Base-by-base conservation (phyloP, 169 alveolate species). In the Eimeria praecox region DNA sequence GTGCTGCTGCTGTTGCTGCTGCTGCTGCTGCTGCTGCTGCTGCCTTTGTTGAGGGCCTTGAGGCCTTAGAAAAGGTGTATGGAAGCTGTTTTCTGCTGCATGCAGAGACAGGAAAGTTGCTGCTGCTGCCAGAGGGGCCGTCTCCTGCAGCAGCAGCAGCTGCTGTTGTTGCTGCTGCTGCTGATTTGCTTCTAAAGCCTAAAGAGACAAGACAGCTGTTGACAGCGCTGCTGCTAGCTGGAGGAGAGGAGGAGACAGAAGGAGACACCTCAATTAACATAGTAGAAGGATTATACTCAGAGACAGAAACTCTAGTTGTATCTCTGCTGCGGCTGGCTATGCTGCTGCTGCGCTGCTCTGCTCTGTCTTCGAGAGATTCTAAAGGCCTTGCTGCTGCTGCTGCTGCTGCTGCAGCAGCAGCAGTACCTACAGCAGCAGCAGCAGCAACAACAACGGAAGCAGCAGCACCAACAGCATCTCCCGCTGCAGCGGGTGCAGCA, bases 91-190 rank as follows among this genome's bases (percentile, higher is more conserved):
- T 33, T 73, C 24, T 82, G 64, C 35, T 82, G 52, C 71, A 82
- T 46, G 90, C 49, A 54, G 69, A 22, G 30, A 46, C 64, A 44
- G 69, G 90, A 4, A 46, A 82, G 90, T 22, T 49, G 71, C 90
- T 82, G 71, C 90, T 82, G 90, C 69, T 46, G 69, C 42, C 73
- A 18, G 49, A 16, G 75, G 20, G 49, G 22, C 12, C 73, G 49
- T 73, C 90, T n/a, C 75, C 90, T 30, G 90, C 90, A 54, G 90
- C 90, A 49, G 90, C 90, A 46, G 90, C 90, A 46, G 52, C 56
- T 49, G 90, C 64, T 46, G 69, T 30, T 49, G 71, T 82, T 46
- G 42, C 71, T 82, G 90, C 46, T 30, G 90, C 90, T 49, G 90
- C 90, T 10, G 90, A 10, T 3, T 35, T 46, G 71, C 40, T 49